Conservation (phyloP, 1,284 basidiomycete species). For the Ganoderma resinaceum region DNA sequence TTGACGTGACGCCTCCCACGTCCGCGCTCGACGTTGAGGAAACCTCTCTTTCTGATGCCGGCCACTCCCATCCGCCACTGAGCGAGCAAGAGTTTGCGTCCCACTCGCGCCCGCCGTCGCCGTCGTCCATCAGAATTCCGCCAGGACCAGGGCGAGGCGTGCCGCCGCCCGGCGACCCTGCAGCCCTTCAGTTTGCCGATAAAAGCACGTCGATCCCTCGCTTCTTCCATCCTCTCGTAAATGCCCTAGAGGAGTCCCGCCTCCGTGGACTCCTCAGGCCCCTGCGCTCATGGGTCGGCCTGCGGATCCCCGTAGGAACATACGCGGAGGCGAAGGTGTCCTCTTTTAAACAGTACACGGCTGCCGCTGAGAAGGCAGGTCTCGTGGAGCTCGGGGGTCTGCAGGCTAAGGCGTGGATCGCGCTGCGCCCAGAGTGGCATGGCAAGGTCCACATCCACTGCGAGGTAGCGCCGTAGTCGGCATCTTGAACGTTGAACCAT, state of each 20-base stretch:
- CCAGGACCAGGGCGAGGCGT: not conserved
- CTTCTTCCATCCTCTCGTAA: conserved; percentile 25
- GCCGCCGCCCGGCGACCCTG: not conserved
- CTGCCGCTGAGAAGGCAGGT: conserved; percentile 51
- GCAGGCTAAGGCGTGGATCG: conserved; percentile 53
- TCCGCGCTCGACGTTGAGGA: not conserved
- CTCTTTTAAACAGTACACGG: conserved; percentile 53
- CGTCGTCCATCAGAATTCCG: not conserved
- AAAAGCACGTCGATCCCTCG: conserved; percentile 12
- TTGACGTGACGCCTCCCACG: conserved; percentile 5
- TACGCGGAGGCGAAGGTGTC: conserved; percentile 52
- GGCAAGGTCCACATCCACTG: conserved; percentile 9
- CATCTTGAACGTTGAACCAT: not conserved
- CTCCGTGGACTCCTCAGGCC: conserved; percentile 42
- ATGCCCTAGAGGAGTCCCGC: conserved; percentile 34
- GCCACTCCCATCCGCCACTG: not conserved
- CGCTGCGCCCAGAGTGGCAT: conserved; percentile 37
- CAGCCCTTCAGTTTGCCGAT: not conserved
- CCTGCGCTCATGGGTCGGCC: conserved; percentile 48
- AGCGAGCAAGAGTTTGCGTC: not conserved
- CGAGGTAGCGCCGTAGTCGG: not conserved
- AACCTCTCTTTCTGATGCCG: not conserved
- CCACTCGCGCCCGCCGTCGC: not conserved
- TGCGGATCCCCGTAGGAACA: conserved; percentile 41
- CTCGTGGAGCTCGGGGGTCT: conserved; percentile 56